A percentile compares a stretch with the other conserved stretches of the same genome.
Evolutionary conservation across 2,329 filamentous ascomycete species (phyloP).

Genomic region (Aaosphaeria pasadenensis): DNA sequence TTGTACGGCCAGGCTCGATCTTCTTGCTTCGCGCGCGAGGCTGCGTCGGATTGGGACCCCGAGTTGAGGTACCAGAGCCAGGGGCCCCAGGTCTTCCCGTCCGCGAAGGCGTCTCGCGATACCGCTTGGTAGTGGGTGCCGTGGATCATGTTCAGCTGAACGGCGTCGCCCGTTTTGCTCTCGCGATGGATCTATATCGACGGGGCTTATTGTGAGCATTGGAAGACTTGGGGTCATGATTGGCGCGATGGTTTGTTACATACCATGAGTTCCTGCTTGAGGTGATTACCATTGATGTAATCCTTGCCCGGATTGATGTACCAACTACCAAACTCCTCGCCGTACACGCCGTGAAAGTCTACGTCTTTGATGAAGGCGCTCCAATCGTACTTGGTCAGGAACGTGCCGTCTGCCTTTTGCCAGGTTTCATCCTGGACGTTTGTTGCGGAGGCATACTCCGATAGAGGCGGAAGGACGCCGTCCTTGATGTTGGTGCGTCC

Average conservation of each 20-base stretch:
- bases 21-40: conserved; percentile 40
- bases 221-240: background rate
- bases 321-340: conserved; percentile 50
- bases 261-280: conserved; percentile 53
- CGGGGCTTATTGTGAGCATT: background rate
- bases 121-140: conserved; percentile 43
- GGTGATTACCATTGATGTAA: conserved; percentile 52
- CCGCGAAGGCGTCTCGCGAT: conserved; percentile 29
- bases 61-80: conserved; percentile 47
- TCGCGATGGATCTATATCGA: conserved; percentile 45
- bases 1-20: conserved; percentile 47
- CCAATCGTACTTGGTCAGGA: conserved; percentile 54
- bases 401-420: conserved; percentile 46
- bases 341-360: conserved; percentile 52
- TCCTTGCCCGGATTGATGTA: conserved; percentile 51
- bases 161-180: conserved; percentile 48
- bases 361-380: conserved; percentile 39
- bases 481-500: conserved; percentile 48
- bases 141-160: conserved; percentile 55
- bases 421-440: conserved; percentile 57
- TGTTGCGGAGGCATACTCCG: conserved; percentile 43
- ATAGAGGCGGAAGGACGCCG: conserved; percentile 43
- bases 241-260: conserved; percentile 1
- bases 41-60: conserved; percentile 45
- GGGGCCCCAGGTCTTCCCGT: conserved; percentile 37